Evolutionary conservation across 2,329 filamentous ascomycete species (phyloP), one percentile per base, ranked within the genome.

Genomic region (Claviceps africana): DNA sequence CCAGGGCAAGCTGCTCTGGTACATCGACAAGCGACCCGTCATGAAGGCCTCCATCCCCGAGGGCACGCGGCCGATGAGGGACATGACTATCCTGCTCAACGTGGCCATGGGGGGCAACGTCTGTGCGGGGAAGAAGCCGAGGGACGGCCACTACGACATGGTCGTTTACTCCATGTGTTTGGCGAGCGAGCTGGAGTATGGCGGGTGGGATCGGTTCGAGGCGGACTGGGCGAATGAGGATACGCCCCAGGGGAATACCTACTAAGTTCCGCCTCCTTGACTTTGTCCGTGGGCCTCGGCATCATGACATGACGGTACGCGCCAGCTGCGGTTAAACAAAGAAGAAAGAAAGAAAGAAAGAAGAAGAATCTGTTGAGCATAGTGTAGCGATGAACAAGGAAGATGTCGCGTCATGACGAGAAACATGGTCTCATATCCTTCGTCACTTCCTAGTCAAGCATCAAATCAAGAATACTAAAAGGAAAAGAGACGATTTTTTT

Each of bases 91-190:
- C 9, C 63, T 81, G 54, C 69, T 82, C 19, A 82, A 82, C 53
- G 69, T 82, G n/a, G 78, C 78, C 1, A 80, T 82, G 74, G 78
- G 78, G 0, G 78, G 78, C 0, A 79, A 76, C 54, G 78, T 81
- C 5, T 80, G 77, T 56, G 63, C 70, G 17, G 77, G 76, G 0
- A 71, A 70, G 58, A 63, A 68, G 15, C 78, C 78, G 0, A 62
- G 58, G 0, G 72, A 80, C 56, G 78, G 78, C 0, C 62, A 66
- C 22, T 81, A 82, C 58, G 78, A 81, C 53, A 70, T 81, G 63
- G 70, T 79, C 2, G 65, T 82, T 0, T 72, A 76, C 53, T 68
- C 70, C 25, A 56, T 82, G 48, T 73, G 70, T 56, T 69, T 81
- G 69, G 70, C 67, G 33, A 75, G 76, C 44, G 73, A 75, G 58